Conservation (phyloP, 2,329 filamentous ascomycete species). For the Tolypocladium sp. region DNA sequence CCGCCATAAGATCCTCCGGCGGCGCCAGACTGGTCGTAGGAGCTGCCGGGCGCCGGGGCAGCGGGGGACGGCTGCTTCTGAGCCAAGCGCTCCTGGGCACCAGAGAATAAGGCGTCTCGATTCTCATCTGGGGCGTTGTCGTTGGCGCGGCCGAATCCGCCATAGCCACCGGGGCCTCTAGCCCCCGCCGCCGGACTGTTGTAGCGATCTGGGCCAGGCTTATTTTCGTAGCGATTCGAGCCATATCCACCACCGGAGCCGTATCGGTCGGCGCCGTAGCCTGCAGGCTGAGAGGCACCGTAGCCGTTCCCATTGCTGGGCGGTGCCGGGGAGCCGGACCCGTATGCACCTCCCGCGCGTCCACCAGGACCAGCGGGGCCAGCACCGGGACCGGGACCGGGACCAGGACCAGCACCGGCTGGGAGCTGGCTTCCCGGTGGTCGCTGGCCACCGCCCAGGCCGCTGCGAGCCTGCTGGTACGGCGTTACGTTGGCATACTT, state of each 20-base stretch:
- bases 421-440: constrained; percentile 26
- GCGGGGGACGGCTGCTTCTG: constrained; percentile 21
- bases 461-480: constrained; percentile 33
- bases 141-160: constrained; percentile 42
- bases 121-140: constrained; percentile 39
- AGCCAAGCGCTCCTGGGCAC: constrained; percentile 40
- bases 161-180: constrained; percentile 49
- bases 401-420: background rate
- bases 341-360: background rate
- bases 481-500: constrained; percentile 36
- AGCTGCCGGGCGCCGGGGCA: constrained; percentile 6
- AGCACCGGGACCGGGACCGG: background rate
- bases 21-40: constrained; percentile 15
- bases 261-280: constrained; percentile 46
- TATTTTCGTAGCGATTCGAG: constrained; percentile 40
- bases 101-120: constrained; percentile 55
- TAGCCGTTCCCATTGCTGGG: constrained; percentile 6
- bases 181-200: constrained; percentile 18
- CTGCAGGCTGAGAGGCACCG: constrained; percentile 19
- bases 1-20: constrained; percentile 32
- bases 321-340: constrained; percentile 4
- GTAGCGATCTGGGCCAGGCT: constrained; percentile 12
- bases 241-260: constrained; percentile 43
- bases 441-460: constrained; percentile 19
- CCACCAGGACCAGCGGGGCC: background rate